Conservation (phyloP, 2,329 filamentous ascomycete genomes). For the Ascochyta rabiei region DNA sequence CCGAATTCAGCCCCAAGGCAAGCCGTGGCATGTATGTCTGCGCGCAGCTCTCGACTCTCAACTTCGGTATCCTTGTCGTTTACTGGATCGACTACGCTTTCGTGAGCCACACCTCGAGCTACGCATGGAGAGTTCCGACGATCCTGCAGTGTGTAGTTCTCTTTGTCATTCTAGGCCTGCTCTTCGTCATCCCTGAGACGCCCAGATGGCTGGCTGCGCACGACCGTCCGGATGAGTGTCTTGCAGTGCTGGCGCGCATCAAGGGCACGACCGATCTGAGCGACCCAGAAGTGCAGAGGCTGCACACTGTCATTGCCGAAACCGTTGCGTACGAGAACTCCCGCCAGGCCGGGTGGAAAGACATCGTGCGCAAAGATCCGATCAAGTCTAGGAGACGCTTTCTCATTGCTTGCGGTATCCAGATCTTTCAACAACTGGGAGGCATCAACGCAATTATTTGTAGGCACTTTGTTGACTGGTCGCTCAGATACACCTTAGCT, state of each 20-base stretch:
- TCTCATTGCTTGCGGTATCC: conserved; percentile 24
- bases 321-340: conserved; percentile 24
- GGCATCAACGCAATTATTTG: conserved; percentile 29
- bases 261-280: conserved; percentile 9
- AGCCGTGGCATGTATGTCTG: conserved; percentile 27
- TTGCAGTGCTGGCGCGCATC: conserved; percentile 22
- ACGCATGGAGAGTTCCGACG: conserved; percentile 22
- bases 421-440: conserved; percentile 25
- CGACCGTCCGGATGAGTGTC: conserved; percentile 23
- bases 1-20: conserved; percentile 25
- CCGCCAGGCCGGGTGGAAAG: conserved; percentile 24
- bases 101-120: conserved; percentile 21
- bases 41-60: conserved; percentile 24
- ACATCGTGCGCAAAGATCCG: conserved; percentile 22
- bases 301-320: conserved; percentile 24
- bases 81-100: conserved; percentile 28
- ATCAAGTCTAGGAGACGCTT: conserved; percentile 26
- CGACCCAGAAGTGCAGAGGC: conserved; percentile 17
- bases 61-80: conserved; percentile 23
- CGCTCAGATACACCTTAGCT: not conserved
- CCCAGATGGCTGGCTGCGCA: conserved; percentile 25
- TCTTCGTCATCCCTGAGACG: conserved; percentile 19
- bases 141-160: conserved; percentile 21
- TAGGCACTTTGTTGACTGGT: not conserved
- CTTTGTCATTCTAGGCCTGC: conserved; percentile 12